phyloP scores from a whole-genome alignment of 1,139 yeast species.

The Debaryomyces sp. region DNA sequence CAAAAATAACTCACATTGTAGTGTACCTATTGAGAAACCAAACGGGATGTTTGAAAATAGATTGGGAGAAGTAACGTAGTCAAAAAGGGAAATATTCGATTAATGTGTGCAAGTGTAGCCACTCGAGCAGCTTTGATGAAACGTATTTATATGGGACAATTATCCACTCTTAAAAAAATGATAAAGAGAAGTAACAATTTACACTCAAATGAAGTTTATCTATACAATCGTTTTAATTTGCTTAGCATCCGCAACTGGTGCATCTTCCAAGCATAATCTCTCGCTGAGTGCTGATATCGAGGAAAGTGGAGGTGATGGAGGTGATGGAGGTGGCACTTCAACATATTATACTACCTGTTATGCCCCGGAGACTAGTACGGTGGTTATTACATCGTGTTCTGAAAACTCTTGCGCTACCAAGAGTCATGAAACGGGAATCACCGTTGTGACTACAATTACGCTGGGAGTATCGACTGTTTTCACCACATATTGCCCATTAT shows the following conservation, averaged over 20 bases:
- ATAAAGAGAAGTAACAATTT: not conserved
- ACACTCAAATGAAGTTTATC: not conserved
- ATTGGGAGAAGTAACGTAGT: not conserved
- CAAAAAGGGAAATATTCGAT: not conserved
- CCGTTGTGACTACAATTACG: slow-evolving; percentile 14
- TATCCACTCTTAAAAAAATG: not conserved
- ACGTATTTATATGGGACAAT: not conserved
- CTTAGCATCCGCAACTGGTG: not conserved
- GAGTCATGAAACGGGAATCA: slow-evolving; percentile 30
- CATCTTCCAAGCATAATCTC: not conserved
- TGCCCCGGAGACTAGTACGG: slow-evolving; percentile 13
- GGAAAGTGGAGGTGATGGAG: not conserved
- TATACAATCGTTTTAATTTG: not conserved
- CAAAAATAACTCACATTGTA: not conserved
- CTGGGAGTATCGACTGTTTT: slow-evolving; percentile 20
- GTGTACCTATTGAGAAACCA: not conserved
- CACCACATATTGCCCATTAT: slow-evolving; percentile 28
- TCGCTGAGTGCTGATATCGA: not conserved
- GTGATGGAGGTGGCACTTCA: not conserved
- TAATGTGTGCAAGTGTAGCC: not conserved
- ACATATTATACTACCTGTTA: not conserved
- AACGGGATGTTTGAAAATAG: not conserved
- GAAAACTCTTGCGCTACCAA: slow-evolving; percentile 18
- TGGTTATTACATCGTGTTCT: slow-evolving; percentile 26
- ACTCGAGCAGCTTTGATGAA: not conserved